phyloP scores from a whole-genome alignment of 345 rosid species.

The Kandelia obovata region DNA sequence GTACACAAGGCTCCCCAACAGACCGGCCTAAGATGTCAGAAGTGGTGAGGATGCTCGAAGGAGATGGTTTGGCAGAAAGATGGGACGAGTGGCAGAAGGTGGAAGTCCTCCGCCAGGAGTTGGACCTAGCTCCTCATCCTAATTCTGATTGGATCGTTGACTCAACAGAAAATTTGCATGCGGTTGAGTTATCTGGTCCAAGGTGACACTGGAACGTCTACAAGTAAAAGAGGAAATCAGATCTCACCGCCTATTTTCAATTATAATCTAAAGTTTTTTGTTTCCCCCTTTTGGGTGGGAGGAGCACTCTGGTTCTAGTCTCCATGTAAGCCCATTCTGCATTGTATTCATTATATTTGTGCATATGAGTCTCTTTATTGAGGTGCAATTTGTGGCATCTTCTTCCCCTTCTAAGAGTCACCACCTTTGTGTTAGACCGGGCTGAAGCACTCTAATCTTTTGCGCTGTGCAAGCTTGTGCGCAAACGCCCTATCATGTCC shows the following conservation, averaged over 20 bases:
- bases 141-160: slow-evolving; percentile 28
- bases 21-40: slow-evolving; percentile 35
- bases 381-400: background rate
- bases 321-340: background rate
- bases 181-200: slow-evolving; percentile 31
- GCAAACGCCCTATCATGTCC: background rate
- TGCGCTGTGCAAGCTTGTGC: slow-evolving; percentile 10
- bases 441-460: slow-evolving; percentile 2
- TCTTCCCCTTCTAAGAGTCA: no score
- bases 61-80: slow-evolving; percentile 29
- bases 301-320: background rate
- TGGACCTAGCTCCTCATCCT: slow-evolving; percentile 16
- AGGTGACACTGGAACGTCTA: slow-evolving; percentile 11
- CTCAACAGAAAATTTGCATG: slow-evolving; percentile 32
- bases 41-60: slow-evolving; percentile 34
- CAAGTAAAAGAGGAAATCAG: background rate
- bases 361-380: background rate
- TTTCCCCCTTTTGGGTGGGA: background rate
- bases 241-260: background rate
- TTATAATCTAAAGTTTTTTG: background rate
- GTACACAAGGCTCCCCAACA: slow-evolving; percentile 30
- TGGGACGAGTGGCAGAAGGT: slow-evolving; percentile 37
- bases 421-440: background rate
- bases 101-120: slow-evolving; percentile 23
- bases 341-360: slow-evolving; percentile 1